Base-by-base conservation (phyloP, 2,329 filamentous ascomycete genomes). In the Fusarium illudens region DNA sequence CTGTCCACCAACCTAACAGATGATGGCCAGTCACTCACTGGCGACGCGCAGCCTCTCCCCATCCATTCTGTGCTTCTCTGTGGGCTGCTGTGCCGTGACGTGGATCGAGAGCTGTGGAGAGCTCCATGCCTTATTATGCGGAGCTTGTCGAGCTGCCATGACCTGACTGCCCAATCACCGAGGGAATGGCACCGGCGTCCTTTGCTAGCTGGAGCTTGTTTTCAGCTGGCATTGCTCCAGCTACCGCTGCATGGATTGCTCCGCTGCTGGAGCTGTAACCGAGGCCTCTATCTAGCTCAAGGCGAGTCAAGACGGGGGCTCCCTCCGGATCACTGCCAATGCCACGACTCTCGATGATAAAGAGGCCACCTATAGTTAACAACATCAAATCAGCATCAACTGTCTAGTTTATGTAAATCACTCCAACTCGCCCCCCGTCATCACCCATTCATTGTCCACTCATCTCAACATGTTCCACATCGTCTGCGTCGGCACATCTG, bases 401-500 rank as follows among this genome's bases (percentile, higher is more conserved):
- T 48, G 27, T 30, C 44, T 48, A 30, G 8, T 17, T 27, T 15
- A 19, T 30, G 20, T 30, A 50, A 20, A 7, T 12, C 46, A 22
- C 9, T 17, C 29, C 12, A 13, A 37, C 20, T 49, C 46, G 8
- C 17, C 17, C 9, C n/a, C n/a, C n/a, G n/a, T 32, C n/a, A 44
- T 32, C 7, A 17, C 29, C 17, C 25, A 9, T 13, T 34, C 15
- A 13, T 30, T 13, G 17, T 4, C 29, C 27, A 20, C 13, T 13
- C 32, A 9, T 52, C 33, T 54, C 25, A 53, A 50, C 46, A 63
- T 68, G 54, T 54, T 53, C 68, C 67, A 62, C 69, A 71, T 73
- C 54, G 55, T 70, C n/a, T 64, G 42, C 58, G 60, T 48, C 63
- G 53, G 51, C 61, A 51, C 58, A 57, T 58, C 46, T 56, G 51